Percentiles rank a stretch among this genome's conserved stretches.
Evolutionary conservation across 106 monocot species (phyloP).

Genomic region (Gastrodia elata): DNA sequence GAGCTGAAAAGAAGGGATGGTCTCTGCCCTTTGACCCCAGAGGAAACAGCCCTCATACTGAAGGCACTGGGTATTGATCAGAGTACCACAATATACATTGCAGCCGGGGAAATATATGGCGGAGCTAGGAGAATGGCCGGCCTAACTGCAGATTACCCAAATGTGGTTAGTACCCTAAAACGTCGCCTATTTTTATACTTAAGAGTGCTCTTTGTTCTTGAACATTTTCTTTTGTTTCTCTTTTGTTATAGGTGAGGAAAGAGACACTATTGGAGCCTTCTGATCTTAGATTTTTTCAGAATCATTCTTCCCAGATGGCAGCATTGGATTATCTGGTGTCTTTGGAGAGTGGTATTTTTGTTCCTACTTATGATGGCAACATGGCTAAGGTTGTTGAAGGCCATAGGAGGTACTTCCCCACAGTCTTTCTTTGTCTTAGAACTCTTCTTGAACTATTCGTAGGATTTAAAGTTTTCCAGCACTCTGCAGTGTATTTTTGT

Average conservation of each 20-base stretch:
- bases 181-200: not conserved
- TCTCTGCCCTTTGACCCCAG: constrained; percentile 90
- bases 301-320: constrained; percentile 97
- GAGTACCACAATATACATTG: constrained; percentile 62
- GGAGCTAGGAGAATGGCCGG: constrained; percentile 71
- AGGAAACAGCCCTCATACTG: constrained; percentile 71
- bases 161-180: constrained; percentile 42
- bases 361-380: constrained; percentile 91
- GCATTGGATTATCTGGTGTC: constrained; percentile 90
- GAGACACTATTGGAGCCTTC: constrained; percentile 73
- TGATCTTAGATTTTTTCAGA: constrained; percentile 71
- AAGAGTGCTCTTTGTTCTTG: not conserved
- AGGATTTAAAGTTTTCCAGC: too few species aligned
- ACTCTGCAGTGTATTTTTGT: not conserved
- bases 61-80: constrained; percentile 67
- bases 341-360: constrained; percentile 76
- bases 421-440: not conserved
- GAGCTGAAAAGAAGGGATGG: constrained; percentile 81
- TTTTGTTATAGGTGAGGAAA: constrained; percentile 56
- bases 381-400: constrained; percentile 98
- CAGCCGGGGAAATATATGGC: constrained; percentile 93
- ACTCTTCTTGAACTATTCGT: not conserved
- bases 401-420: constrained; percentile 57
- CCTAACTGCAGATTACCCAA: constrained; percentile 58
- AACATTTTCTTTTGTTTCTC: not conserved